Base-by-base conservation (phyloP, 1,284 basidiomycete genomes). In the Cryptococcus depauperatus region DNA sequence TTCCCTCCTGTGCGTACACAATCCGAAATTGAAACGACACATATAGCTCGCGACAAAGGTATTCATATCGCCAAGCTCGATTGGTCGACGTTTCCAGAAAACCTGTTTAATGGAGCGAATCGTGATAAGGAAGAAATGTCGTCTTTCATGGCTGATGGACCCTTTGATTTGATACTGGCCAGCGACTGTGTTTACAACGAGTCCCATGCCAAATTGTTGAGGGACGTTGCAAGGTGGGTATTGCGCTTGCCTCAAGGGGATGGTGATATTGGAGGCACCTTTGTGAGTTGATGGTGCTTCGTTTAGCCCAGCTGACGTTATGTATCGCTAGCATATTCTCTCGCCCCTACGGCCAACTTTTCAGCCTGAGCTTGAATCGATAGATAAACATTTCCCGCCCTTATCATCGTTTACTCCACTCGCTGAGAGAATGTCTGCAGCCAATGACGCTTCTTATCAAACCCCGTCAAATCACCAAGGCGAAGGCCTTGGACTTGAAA, bases 71-170 rank as follows among this genome's bases (percentile, higher is more conserved):
- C 66, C 29, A 58, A 65, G 22, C 75, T 90, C 16, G 84, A 90
- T 66, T 91, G 87, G 86, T 77, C 80, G 0, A 64, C 66, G 1
- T 81, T 80, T 52, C 62, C 73, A 1, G 37, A 34, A 4, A 57
- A 44, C 46, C 63, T 65, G 58, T 34, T 42, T 11, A 43, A 27
- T 30, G 26, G 43, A 35, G 16, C 27, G 26, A 27, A 26, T 30
- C 32, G 28, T 25, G 40, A 34, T 8, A 30, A 46, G 1, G 51
- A 54, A 28, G 43, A 48, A 35, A 46, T 41, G 23, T 35, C 37
- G 10, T 27, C 25, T 13, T 49, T 46, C 14, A 33, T 48, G 6
- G 35, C 27, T 4, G 48, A 46, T 14, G 45, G 32, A 5, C 38
- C 57, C 59, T 71, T 70, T 48, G 68, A 71, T 48, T 54, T 71